Conservation (phyloP, 108 stramenopile genomes). For the Skeletonema tropicum region DNA sequence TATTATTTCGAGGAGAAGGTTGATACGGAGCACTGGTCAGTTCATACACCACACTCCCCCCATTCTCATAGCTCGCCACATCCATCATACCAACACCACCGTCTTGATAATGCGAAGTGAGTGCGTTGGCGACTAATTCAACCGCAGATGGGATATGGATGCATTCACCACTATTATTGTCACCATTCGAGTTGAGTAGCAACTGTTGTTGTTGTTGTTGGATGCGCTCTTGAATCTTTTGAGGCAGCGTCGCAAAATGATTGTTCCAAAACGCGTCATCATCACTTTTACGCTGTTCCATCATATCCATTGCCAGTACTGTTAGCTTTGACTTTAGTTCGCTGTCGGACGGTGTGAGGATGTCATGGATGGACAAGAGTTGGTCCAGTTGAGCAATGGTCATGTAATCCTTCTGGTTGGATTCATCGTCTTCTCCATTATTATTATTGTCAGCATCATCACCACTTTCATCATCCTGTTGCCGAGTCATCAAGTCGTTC, state of each 20-base stretch:
- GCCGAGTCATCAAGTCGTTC: not conserved
- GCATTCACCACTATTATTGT: not conserved
- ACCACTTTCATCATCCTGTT: not conserved
- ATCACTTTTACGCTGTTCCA: not conserved
- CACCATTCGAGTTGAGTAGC: not conserved
- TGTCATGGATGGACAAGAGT: not conserved
- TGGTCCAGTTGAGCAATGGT: not conserved
- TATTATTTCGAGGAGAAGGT: conserved; percentile 13
- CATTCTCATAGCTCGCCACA: conserved; percentile 17
- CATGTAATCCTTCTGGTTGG: not conserved
- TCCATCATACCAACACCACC: conserved; percentile 11
- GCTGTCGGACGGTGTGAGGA: not conserved
- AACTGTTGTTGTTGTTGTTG: not conserved
- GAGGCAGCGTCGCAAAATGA: not conserved
- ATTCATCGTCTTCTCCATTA: too few relatives aligned
- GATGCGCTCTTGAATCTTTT: not conserved
- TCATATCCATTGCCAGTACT: not conserved
- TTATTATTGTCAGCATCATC: not conserved
- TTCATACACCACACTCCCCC: conserved; percentile 20
- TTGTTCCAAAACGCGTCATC: not conserved
- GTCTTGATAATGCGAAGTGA: not conserved
- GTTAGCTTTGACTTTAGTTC: not conserved
- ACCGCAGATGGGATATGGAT: conserved; percentile 12
- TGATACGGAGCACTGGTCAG: conserved; percentile 20
- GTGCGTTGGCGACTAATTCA: conserved; percentile 16